Evolutionary conservation across 495 filamentous ascomycete species (phyloP), one percentile per base, ranked within the genome.

Genomic region (Penicillium dipodomyicola): DNA sequence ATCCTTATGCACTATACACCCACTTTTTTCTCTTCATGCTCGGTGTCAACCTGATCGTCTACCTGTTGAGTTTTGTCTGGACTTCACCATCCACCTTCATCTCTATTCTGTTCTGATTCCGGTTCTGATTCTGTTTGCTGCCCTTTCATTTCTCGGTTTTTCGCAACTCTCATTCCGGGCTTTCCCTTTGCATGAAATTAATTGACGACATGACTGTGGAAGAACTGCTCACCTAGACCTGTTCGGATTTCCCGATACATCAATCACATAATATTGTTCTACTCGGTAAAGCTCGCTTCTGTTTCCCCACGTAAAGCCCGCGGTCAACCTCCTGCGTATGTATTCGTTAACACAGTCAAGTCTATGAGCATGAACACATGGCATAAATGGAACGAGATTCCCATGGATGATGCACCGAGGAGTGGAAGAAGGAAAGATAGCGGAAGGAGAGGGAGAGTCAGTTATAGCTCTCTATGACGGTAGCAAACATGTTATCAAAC

Each of bases 1-100:
- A 48, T 52, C 45, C 40, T 61, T 65, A 48, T 48, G 46, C 60
- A 63, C 63, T 61, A 60, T 61, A 65, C 60, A 54, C 57, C 60
- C 41, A 22, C 37, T 56, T 7, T 19, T 32, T 54, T 30, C 9
- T n/a, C 23, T 25, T 52, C 35, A 33, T 20, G 20, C 3, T 32
- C 25, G 7, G 25, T 48, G 25, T 30, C 45, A 19, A 17, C 19
- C 17, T 23, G 56, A 46, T 33, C 33, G 9, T 30, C 22, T 44
- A 30, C 19, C 15, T 30, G 27, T 30, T 46, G 40, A 39, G 42
- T 45, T 27, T 43, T 29, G 23, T 50, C 42, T 51, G 56, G 35
- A 37, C 41, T 22, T 57, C 17, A 20, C 41, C 25, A 29, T 37
- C 30, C 30, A 11, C 10, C 0, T n/a, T 50, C 32, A 22, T 10